phyloP scores from a whole-genome alignment of 2,329 filamentous ascomycete genomes.

The Penicillium griseofulvum region DNA sequence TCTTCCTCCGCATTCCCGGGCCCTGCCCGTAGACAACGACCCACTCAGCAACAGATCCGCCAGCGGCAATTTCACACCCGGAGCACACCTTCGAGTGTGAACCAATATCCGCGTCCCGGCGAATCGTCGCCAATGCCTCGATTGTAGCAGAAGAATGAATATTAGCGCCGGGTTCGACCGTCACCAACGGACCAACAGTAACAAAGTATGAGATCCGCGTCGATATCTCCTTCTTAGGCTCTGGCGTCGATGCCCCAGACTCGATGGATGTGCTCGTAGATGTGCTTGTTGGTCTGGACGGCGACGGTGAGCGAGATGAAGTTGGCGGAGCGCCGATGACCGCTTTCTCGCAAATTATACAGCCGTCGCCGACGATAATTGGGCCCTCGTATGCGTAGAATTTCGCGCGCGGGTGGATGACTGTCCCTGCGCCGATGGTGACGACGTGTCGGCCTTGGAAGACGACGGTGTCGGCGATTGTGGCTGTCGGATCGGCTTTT shows the following conservation, averaged over 20 bases:
- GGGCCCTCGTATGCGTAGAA: conserved; percentile 76
- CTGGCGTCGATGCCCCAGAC: neutral
- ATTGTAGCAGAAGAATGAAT: conserved; percentile 39
- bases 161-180: conserved; percentile 39
- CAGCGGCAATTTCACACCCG: conserved; percentile 57
- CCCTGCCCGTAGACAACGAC: conserved; percentile 69
- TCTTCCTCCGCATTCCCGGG: conserved; percentile 37
- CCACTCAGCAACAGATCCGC: conserved; percentile 61
- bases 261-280: neutral
- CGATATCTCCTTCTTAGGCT: conserved; percentile 10
- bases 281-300: conserved; percentile 2
- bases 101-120: conserved; percentile 34
- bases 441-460: conserved; percentile 70
- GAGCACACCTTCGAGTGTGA: conserved; percentile 69
- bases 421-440: conserved; percentile 70
- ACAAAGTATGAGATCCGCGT: conserved; percentile 41
- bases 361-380: conserved; percentile 75
- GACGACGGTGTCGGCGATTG: conserved; percentile 39
- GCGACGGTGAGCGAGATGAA: conserved; percentile 9
- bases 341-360: conserved; percentile 71
- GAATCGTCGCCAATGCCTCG: conserved; percentile 47
- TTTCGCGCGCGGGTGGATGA: conserved; percentile 82
- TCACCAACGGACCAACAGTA: conserved; percentile 38
- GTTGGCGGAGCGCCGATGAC: conserved; percentile 51
- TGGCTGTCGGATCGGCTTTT: conserved; percentile 36